Evolutionary conservation across 1,284 basidiomycete species (phyloP).

Genomic region (Tausonia pullulans): DNA sequence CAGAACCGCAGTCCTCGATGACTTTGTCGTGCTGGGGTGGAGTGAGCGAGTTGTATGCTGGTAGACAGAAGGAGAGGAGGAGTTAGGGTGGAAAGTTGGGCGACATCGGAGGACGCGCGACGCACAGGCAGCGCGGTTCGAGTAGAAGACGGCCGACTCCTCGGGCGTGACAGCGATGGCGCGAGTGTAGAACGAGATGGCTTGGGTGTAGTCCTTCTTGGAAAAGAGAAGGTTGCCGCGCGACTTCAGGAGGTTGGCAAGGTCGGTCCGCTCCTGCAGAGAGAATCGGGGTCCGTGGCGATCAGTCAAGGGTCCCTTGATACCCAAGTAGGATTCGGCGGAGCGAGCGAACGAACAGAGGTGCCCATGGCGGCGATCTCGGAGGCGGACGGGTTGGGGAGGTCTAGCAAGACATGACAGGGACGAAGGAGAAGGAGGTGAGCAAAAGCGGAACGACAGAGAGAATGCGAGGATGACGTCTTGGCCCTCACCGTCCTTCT

Average conservation of each 20-base stretch:
- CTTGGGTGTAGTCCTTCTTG: slow-evolving; percentile 60
- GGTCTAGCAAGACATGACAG: slow-evolving; percentile 16
- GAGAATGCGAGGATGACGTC: slow-evolving; percentile 21
- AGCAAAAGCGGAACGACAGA: slow-evolving; percentile 26
- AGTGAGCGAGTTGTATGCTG: slow-evolving; percentile 82
- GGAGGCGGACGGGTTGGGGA: slow-evolving; percentile 24
- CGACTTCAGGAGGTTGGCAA: slow-evolving; percentile 72
- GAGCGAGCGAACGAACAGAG: slow-evolving; percentile 16
- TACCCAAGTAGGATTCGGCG: background rate
- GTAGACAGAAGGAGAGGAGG: background rate
- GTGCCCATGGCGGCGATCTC: slow-evolving; percentile 26
- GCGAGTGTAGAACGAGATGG: slow-evolving; percentile 77
- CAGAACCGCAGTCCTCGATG: slow-evolving; percentile 81
- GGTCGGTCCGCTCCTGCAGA: slow-evolving; percentile 51
- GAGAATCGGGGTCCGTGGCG: background rate
- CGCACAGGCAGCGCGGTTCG: slow-evolving; percentile 92
- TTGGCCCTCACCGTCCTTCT: slow-evolving; percentile 20
- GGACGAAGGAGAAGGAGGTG: background rate
- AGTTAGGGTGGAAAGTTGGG: background rate
- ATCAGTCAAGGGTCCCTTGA: background rate
- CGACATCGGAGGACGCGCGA: slow-evolving; percentile 8
- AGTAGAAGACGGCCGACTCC: slow-evolving; percentile 89
- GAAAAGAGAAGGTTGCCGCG: slow-evolving; percentile 85
- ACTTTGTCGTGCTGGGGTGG: slow-evolving; percentile 74
- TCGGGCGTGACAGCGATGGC: slow-evolving; percentile 76